phyloP scores from a whole-genome alignment of 2,329 filamentous ascomycete genomes.

The Penicillium concentricum region DNA sequence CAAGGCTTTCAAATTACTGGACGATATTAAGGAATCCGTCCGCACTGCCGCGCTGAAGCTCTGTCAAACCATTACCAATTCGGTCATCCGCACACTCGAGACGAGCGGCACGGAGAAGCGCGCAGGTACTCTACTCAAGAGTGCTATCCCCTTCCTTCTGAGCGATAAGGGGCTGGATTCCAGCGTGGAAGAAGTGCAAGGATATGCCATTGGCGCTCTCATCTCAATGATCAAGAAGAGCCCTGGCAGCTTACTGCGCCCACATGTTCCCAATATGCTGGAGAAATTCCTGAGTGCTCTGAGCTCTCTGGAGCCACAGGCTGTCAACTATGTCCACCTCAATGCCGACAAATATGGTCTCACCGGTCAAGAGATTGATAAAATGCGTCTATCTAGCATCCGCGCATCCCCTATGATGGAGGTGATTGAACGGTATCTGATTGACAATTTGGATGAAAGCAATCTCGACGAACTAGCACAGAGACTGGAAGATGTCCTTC shows the following conservation, averaged over 20 bases:
- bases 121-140: constrained; percentile 75
- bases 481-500: constrained; percentile 74
- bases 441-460: constrained; percentile 75
- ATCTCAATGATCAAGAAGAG: constrained; percentile 88
- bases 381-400: constrained; percentile 76
- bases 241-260: constrained; percentile 68
- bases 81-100: constrained; percentile 81
- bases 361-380: constrained; percentile 86
- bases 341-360: constrained; percentile 81
- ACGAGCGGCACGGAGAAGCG: constrained; percentile 66
- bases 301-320: constrained; percentile 84
- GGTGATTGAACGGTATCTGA: constrained; percentile 76
- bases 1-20: constrained; percentile 82
- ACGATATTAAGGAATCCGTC: constrained; percentile 93
- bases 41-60: constrained; percentile 76
- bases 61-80: constrained; percentile 79
- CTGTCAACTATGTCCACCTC: constrained; percentile 88
- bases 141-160: constrained; percentile 86
- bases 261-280: constrained; percentile 78
- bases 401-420: constrained; percentile 87
- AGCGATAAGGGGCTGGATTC: constrained; percentile 88
- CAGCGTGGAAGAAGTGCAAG: constrained; percentile 79
- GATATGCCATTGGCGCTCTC: constrained; percentile 78
- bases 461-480: constrained; percentile 75
- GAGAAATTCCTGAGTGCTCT: constrained; percentile 77